phyloP scores from a whole-genome alignment of 768 basidiomycete species.

The Tephrocybe rancida region DNA sequence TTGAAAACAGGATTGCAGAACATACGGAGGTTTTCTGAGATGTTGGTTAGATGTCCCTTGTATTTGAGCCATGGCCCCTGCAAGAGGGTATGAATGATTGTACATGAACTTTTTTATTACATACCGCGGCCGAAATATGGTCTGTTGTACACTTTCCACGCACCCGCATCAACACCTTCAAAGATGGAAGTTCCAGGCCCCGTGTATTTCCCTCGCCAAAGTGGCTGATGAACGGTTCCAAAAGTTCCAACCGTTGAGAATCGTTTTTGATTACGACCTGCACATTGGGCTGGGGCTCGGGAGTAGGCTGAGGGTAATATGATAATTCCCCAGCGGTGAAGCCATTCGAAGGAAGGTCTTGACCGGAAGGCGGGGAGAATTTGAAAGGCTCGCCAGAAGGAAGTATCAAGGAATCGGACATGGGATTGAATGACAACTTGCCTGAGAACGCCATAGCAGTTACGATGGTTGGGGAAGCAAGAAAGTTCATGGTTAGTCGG shows the following conservation, averaged over 20 bases:
- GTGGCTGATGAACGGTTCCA: conserved; percentile 83
- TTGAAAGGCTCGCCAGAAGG: conserved; percentile 80
- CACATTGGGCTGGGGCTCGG: conserved; percentile 75
- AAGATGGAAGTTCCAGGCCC: conserved; percentile 73
- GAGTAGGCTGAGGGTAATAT: conserved; percentile 78
- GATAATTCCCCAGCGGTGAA: conserved; percentile 75
- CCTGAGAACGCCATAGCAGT: conserved; percentile 98
- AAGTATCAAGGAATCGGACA: conserved; percentile 68
- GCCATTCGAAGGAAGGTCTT: conserved; percentile 81
- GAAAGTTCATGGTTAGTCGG: conserved; percentile 92
- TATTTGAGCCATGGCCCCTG: conserved; percentile 99
- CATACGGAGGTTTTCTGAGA: conserved; percentile 92
- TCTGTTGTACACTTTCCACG: conserved; percentile 99
- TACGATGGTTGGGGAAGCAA: conserved; percentile 95
- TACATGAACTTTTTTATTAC: conserved; percentile 23
- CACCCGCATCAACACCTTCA: conserved; percentile 89
- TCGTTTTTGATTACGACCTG: conserved; percentile 74
- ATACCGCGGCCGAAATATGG: conserved; percentile 93
- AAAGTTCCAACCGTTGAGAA: conserved; percentile 84
- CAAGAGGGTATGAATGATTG: conserved; percentile 4
- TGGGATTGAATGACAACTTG: conserved; percentile 90
- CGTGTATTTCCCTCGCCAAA: conserved; percentile 58
- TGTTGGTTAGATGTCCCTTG: conserved; percentile 95
- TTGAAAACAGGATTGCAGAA: conserved; percentile 19
- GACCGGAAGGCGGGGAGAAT: conserved; percentile 83